These are phyloP conservation scores for Hanseniaspora sp. DNA, from an alignment of 1,139 yeast species.

Conservation along the genomic window DNA sequence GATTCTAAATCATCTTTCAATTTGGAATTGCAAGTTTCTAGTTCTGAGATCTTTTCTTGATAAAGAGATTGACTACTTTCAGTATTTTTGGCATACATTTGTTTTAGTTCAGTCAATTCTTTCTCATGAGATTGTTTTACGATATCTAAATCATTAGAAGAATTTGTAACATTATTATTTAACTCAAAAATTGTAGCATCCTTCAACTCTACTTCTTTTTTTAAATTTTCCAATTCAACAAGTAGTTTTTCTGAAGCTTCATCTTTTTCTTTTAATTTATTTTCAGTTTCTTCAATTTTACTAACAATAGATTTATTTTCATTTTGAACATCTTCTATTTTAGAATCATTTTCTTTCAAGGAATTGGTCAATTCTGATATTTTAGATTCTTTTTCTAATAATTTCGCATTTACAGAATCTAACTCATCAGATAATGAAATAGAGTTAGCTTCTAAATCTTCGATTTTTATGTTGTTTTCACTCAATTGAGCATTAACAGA, in stretches of 20 bases:
- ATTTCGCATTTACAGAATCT: neutral
- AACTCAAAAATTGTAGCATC: neutral
- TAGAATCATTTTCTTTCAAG: constrained; percentile 2
- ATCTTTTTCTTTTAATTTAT: neutral
- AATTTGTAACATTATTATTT: neutral
- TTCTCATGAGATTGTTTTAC: neutral
- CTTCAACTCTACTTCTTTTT: neutral
- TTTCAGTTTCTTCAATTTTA: constrained; percentile 18
- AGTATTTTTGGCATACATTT: neutral
- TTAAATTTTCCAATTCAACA: neutral
- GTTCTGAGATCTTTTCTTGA: neutral
- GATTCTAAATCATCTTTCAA: neutral
- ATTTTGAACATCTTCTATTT: constrained; percentile 19
- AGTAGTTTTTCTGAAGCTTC: neutral
- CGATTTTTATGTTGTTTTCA: constrained; percentile 15
- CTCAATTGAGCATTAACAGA: constrained; percentile 17
- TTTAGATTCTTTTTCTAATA: neutral
- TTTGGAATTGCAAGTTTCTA: neutral
- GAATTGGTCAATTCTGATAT: neutral
- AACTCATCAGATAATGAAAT: constrained; percentile 6
- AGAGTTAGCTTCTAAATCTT: neutral
- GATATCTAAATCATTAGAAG: neutral
- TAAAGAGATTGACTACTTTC: neutral
- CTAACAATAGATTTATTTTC: constrained; percentile 18
- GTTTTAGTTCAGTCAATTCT: neutral